Conservation (phyloP, 768 basidiomycete genomes). For the Mycena haematopus region DNA sequence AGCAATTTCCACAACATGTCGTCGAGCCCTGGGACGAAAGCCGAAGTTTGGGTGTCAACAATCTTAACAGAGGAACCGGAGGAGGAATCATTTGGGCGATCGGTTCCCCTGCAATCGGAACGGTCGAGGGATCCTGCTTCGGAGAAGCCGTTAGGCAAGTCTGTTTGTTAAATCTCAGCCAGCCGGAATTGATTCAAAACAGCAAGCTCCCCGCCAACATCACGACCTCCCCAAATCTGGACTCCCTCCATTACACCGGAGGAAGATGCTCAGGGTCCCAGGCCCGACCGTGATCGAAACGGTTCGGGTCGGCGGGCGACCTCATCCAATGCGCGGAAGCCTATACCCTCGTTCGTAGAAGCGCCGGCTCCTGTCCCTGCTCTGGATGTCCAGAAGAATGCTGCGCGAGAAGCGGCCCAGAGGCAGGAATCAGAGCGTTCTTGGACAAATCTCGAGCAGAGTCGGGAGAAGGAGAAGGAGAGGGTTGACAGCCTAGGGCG, state of each 20-base stretch:
- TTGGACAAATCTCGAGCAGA: slow-evolving; percentile 2
- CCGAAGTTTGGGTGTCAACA: not conserved
- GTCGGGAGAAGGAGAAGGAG: slow-evolving; percentile 13
- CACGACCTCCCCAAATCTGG: slow-evolving; percentile 20
- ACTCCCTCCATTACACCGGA: slow-evolving; percentile 6
- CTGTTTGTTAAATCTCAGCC: not conserved
- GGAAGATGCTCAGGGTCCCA: not conserved
- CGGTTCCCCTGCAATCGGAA: not conserved
- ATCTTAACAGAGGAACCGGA: slow-evolving; percentile 14
- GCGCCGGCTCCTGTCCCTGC: not conserved
- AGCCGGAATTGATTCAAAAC: not conserved
- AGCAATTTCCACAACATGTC: not conserved
- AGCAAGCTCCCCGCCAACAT: slow-evolving; percentile 16
- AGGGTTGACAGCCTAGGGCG: slow-evolving; percentile 2
- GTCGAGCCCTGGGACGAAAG: not conserved
- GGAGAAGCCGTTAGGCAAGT: slow-evolving; percentile 18
- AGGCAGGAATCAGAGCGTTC: slow-evolving; percentile 8
- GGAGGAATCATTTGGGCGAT: slow-evolving; percentile 1
- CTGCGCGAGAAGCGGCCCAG: slow-evolving; percentile 7
- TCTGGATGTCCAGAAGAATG: not conserved
- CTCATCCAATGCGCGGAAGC: not conserved
- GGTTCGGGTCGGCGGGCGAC: slow-evolving; percentile 8
- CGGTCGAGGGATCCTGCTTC: not conserved
- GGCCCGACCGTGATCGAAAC: not conserved
- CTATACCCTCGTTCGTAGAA: slow-evolving; percentile 13